Evolutionary conservation across 1,284 basidiomycete species (phyloP).

Genomic region (Pseudozyma sp.): DNA sequence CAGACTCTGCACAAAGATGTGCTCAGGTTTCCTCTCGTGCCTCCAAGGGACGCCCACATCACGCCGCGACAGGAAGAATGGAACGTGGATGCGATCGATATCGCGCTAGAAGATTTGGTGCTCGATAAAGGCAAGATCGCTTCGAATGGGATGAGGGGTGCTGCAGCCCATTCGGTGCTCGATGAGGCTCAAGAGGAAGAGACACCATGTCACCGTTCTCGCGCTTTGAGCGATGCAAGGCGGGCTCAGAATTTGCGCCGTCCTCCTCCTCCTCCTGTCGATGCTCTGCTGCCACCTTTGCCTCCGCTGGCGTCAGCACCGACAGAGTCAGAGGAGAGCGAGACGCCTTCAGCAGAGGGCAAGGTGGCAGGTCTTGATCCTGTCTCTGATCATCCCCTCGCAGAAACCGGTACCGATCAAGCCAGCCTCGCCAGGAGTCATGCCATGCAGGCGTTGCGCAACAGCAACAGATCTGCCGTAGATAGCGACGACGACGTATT

Average conservation of each 20-base stretch:
- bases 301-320: constrained; percentile 12
- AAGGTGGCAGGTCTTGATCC: constrained; percentile 15
- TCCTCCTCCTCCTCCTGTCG: constrained; percentile 1
- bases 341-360: constrained; percentile 1
- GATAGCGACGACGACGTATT: constrained; percentile 36
- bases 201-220: neutral
- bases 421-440: neutral
- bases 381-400: constrained; percentile 23
- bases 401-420: neutral
- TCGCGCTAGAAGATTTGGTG: constrained; percentile 39
- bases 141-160: constrained; percentile 1
- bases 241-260: neutral
- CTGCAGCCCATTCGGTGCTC: constrained; percentile 28
- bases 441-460: neutral
- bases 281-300: constrained; percentile 19
- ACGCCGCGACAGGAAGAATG: constrained; percentile 27
- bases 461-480: neutral
- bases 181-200: constrained; percentile 35
- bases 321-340: constrained; percentile 1
- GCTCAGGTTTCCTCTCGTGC: constrained; percentile 35
- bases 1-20: constrained; percentile 15
- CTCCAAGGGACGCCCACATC: constrained; percentile 5
- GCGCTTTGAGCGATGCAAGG: constrained; percentile 17
- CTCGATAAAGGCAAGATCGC: constrained; percentile 23
- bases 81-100: constrained; percentile 45